phyloP scores from a whole-genome alignment of 305 asterid species.

The Plantago lanceolata region DNA sequence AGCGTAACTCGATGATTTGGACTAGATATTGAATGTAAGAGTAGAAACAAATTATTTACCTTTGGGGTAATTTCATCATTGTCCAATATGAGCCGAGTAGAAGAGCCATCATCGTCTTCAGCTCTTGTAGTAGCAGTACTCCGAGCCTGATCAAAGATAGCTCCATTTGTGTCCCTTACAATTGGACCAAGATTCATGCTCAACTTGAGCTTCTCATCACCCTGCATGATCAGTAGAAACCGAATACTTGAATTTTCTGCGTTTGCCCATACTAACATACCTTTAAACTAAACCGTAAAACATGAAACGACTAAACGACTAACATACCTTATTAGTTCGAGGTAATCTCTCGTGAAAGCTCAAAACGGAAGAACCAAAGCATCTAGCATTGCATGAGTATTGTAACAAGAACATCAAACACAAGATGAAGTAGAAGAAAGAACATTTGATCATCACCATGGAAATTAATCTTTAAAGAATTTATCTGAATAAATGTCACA shows the following conservation, averaged over 20 bases:
- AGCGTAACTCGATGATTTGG: too few species aligned
- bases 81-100: slow-evolving; percentile 8
- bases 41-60: slow-evolving; percentile 18
- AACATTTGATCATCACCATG: slow-evolving; percentile 7
- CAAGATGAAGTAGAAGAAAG: slow-evolving; percentile 15
- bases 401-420: slow-evolving; percentile 20
- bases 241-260: too few species aligned
- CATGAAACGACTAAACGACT: not conserved
- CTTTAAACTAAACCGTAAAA: not conserved
- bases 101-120: slow-evolving; percentile 15
- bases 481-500: not conserved
- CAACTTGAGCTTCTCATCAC: slow-evolving; percentile 14
- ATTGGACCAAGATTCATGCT: slow-evolving; percentile 10
- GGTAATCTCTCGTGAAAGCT: slow-evolving; percentile 8
- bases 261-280: not conserved
- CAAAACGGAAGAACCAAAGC: not conserved
- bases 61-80: slow-evolving; percentile 18
- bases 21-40: too few species aligned
- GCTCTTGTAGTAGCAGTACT: slow-evolving; percentile 13
- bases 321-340: slow-evolving; percentile 22
- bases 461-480: too few species aligned
- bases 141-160: not conserved
- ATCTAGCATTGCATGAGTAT: slow-evolving; percentile 30
- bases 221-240: slow-evolving; percentile 19
- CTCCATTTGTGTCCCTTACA: not conserved